Conservation (phyloP, 306 rosid species). For the barrel medic (Medicago truncatula) region DNA sequence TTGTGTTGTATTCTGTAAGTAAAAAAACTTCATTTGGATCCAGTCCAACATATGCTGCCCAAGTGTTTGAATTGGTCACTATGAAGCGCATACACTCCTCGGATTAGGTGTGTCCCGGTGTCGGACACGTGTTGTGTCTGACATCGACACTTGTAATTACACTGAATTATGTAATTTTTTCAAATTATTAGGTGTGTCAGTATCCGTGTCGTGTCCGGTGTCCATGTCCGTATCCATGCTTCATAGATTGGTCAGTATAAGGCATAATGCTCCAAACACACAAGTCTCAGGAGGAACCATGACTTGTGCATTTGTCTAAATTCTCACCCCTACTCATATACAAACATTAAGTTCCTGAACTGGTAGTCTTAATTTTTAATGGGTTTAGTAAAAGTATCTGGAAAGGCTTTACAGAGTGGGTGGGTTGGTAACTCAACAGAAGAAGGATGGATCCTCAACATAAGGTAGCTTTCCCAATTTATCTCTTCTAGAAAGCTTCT, state of each 20-base stretch:
- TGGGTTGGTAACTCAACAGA: background rate
- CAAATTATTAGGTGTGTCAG: too few species aligned
- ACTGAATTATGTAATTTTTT: too few species aligned
- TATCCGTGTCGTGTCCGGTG: too few species aligned
- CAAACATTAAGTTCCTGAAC: background rate
- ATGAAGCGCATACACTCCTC: too few species aligned
- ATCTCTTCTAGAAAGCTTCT: background rate
- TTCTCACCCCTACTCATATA: background rate
- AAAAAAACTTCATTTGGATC: background rate
- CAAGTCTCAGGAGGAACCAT: background rate
- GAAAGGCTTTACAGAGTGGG: background rate
- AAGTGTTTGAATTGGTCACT: background rate
- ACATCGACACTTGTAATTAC: too few species aligned
- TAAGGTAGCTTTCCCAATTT: background rate
- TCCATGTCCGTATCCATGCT: too few species aligned
- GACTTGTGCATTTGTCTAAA: background rate
- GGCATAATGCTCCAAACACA: background rate
- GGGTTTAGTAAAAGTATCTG: background rate
- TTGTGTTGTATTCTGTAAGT: background rate
- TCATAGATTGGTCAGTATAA: slow-evolving; percentile 4
- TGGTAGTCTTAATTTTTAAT: background rate
- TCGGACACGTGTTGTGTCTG: too few species aligned
- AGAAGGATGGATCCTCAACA: background rate
- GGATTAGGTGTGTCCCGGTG: too few species aligned
- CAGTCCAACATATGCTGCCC: background rate